Base-by-base conservation (phyloP, 2,329 filamentous ascomycete species). In the Phaeomoniella chlamydospora region DNA sequence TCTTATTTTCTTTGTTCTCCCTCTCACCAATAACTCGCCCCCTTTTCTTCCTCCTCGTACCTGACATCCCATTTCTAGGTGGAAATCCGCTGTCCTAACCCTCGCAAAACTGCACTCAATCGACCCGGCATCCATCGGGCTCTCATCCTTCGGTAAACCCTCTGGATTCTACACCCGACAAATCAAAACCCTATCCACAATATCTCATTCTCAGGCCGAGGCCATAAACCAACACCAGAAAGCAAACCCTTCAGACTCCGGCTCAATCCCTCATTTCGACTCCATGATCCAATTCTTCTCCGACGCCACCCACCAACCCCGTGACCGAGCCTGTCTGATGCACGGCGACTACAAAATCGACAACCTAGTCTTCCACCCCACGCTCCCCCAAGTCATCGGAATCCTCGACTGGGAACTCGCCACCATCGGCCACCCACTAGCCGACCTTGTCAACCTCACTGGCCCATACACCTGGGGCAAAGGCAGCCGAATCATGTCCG, bases 391-490 rank as follows among this genome's bases (percentile, higher is more conserved):
- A 36, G 87, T 96, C 10, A 87, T 96, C 57, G 90, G 88, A 3
- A 86, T 96, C 37, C 62, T 96, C 4, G 90, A 98, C 61, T 96
- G 88, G 88, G 90, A 96, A 64, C 94, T 98, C 85, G 86, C 85
- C 22, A 96, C 90, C 0, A 78, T 94, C 37, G 90, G 90, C n/a
- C 88, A 98, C 56, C 90, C 90, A 1, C 71, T 96, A 15, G 88
- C 82, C 4, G 90, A 98, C 54, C 65, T 96, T 29, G 77, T 78
- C 56, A 96, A 96, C 58, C 66, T 96, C 47, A 64, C 56, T 37
- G 54, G 58, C 35, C 55, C 61, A 3, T 61, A 56, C 44, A 19
- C 40, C n/a, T 49, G 46, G 46, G 50, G 51, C 34, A 43, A 58
- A 26, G 51, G 49, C 31, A 50, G 50, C 18, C 54, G 49, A 43